These are phyloP conservation scores for Gelatoporia subvermispora DNA, from an alignment of 768 basidiomycete genomes.

Conservation along the genomic window DNA sequence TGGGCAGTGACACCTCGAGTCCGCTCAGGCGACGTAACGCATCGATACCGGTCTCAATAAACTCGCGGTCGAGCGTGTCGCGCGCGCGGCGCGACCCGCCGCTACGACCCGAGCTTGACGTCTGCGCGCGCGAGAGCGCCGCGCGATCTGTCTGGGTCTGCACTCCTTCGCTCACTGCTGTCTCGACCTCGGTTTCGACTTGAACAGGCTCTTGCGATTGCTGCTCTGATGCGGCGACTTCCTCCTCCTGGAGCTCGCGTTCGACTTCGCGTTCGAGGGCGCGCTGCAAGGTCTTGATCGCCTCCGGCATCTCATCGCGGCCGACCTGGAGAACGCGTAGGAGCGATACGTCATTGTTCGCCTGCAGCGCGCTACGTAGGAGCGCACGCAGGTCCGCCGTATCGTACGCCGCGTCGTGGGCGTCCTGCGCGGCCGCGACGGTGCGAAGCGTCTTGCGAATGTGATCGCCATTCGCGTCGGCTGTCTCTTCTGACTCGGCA, in stretches of 20 bases:
- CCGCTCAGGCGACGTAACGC: slow-evolving; percentile 60
- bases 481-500: too few species aligned
- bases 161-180: background rate
- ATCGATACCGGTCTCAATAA: slow-evolving; percentile 69
- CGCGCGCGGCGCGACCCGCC: slow-evolving; percentile 13
- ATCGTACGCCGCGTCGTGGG: slow-evolving; percentile 47
- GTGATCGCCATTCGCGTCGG: slow-evolving; percentile 3
- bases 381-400: slow-evolving; percentile 50
- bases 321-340: slow-evolving; percentile 56
- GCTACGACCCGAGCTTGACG: too few species aligned
- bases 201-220: background rate
- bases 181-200: too few species aligned
- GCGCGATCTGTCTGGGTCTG: background rate
- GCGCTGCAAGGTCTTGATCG: slow-evolving; percentile 74
- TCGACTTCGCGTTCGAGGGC: slow-evolving; percentile 48
- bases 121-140: background rate
- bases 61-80: slow-evolving; percentile 61
- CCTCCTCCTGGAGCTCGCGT: background rate
- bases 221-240: background rate
- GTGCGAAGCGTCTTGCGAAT: slow-evolving; percentile 14
- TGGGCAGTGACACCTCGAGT: slow-evolving; percentile 38
- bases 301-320: slow-evolving; percentile 71
- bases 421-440: slow-evolving; percentile 35
- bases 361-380: slow-evolving; percentile 52
- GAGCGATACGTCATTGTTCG: slow-evolving; percentile 60